phyloP scores from a whole-genome alignment of 2,329 filamentous ascomycete genomes.

The Macroventuria anomochaeta region DNA sequence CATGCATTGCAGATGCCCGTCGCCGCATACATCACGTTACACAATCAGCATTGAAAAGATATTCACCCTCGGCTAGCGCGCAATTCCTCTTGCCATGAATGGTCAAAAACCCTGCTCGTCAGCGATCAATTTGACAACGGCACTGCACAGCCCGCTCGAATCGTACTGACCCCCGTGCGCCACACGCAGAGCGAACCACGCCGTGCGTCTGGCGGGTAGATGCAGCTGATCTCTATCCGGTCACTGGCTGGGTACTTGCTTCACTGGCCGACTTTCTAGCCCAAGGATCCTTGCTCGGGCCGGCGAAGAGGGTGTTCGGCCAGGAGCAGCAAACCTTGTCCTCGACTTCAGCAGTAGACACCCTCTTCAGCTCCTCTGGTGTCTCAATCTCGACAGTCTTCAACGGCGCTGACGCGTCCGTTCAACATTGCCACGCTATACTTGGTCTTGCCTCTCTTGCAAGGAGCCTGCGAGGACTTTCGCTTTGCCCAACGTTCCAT shows the following conservation, averaged over 20 bases:
- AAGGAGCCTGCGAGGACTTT: not conserved
- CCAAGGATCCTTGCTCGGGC: constrained; percentile 26
- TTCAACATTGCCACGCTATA: constrained; percentile 7
- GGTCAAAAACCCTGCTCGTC: constrained; percentile 30
- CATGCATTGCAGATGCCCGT: constrained; percentile 35
- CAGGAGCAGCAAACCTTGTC: constrained; percentile 28
- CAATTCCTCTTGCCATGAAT: constrained; percentile 23
- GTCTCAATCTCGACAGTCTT: not conserved
- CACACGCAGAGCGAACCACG: constrained; percentile 34
- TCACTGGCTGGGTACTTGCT: constrained; percentile 31
- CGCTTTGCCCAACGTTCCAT: constrained; percentile 16
- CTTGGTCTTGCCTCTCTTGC: not conserved
- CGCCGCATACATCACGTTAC: constrained; percentile 39
- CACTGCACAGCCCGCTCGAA: constrained; percentile 43
- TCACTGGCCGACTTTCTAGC: constrained; percentile 26
- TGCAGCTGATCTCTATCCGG: constrained; percentile 34
- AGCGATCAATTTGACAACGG: constrained; percentile 36
- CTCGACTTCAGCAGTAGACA: constrained; percentile 20
- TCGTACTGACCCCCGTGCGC: constrained; percentile 39
- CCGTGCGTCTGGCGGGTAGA: constrained; percentile 34
- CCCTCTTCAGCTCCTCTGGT: constrained; percentile 21
- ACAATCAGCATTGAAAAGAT: constrained; percentile 42
- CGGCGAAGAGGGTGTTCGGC: constrained; percentile 34
- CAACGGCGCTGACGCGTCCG: constrained; percentile 1
- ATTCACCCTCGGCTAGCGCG: constrained; percentile 34